Base-by-base conservation (phyloP, 1,139 yeast genomes). In the Scheffersomyces quercinus region DNA sequence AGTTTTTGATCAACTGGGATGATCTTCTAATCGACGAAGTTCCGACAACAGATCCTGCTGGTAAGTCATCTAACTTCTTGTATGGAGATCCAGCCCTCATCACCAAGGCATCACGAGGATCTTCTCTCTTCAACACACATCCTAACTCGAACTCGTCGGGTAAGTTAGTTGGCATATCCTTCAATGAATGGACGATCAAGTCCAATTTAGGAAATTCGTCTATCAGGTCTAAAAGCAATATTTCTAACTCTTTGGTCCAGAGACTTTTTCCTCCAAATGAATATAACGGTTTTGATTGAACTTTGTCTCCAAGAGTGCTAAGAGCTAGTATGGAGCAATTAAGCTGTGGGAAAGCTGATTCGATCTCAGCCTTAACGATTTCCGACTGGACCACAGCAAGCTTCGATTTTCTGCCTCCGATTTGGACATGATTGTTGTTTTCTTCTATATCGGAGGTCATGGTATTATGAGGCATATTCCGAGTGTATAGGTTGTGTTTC, bases 171-270 rank as follows among this genome's bases (percentile, higher is more conserved):
- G 99, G 99, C 87, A 93, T 85, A 64, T 93, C 98, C 64, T 93
- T 93, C 53, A 93, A 75, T 3, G 96, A 88, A 65, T 93, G 99
- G 35, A 93, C 98, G 59, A 93, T 86, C 65, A 93, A 70, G 63
- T 93, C 98, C 42, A 93, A 74, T 60, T 82, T 72, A 43, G 88
- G 88, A 52, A 75, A 81, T 40, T 70, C 75, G n/a, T 82, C 89
- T 35, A 83, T 70, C 41, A 78, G 70, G 49, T 78, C 79, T 52
- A 87, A 73, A 43, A 93, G 70, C 43, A 90, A 70, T 29, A 83
- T 85, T 65, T 93, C 99, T 48, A 93, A 75, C 64, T 93, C 99
- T 60, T 89, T 88, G 9, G 99, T 93, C 99, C 99, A 93, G 36
- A 93, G 68, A 0, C 97, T 83, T 63, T 93, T 93, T 26, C 99